Evolutionary conservation across 345 rosid species (phyloP).

Genomic region (Psidium guajava): DNA sequence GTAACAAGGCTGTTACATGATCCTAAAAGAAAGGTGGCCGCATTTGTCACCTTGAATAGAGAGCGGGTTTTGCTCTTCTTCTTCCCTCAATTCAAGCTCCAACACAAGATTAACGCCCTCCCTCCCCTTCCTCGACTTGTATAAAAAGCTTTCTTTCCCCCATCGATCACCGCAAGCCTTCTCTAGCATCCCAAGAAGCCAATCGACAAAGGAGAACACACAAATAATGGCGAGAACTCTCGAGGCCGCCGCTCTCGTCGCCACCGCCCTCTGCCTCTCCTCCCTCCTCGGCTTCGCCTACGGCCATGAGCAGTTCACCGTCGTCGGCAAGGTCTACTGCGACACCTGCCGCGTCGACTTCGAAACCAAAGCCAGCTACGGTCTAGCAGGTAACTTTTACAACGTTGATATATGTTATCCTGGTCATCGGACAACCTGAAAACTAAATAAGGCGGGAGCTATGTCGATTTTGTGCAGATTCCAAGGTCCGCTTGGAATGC

Average conservation of each 20-base stretch:
- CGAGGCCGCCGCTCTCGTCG: not conserved
- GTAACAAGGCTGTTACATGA: not conserved
- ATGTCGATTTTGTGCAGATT: not conserved
- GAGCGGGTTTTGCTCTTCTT: not conserved
- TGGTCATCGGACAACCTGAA: not conserved
- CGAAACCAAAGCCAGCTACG: not conserved
- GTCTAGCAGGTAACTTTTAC: not conserved
- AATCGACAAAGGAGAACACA: not conserved
- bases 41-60: not conserved
- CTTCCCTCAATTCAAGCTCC: not conserved
- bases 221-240: not conserved
- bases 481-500: slow-evolving; percentile 4
- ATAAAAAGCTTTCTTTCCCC: not conserved
- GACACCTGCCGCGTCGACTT: slow-evolving; percentile 8
- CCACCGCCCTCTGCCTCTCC: slow-evolving; percentile 3
- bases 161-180: not conserved
- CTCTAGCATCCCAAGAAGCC: not conserved
- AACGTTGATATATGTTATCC: not conserved
- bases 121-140: not conserved
- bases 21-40: not conserved
- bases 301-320: not conserved
- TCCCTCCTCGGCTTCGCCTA: not conserved
- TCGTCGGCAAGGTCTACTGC: slow-evolving; percentile 1
- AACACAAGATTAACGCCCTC: not conserved
- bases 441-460: not conserved